A percentile compares a stretch with the other conserved stretches of the same genome.
Evolutionary conservation across 2,329 filamentous ascomycete species (phyloP).

Genomic region (Cladosporium halotolerans): DNA sequence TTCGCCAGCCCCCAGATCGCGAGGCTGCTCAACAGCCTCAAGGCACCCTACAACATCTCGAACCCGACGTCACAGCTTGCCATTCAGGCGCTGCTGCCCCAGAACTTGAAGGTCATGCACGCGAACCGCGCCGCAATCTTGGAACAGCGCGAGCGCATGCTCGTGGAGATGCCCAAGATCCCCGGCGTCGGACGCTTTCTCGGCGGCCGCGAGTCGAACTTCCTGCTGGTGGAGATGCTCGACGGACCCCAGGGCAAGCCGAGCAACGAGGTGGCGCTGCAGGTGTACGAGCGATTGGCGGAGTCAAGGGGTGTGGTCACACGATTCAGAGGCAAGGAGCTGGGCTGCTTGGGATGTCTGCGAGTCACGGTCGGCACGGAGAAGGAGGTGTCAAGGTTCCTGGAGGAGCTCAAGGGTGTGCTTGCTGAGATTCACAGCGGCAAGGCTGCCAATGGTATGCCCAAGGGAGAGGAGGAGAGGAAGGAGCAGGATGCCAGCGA

Average conservation of each 20-base stretch:
- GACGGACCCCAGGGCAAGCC: slow-evolving; percentile 62
- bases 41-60: slow-evolving; percentile 93
- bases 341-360: slow-evolving; percentile 81
- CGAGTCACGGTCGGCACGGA: slow-evolving; percentile 90
- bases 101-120: slow-evolving; percentile 68
- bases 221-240: slow-evolving; percentile 83
- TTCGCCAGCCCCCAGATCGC: slow-evolving; percentile 74
- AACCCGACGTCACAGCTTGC: slow-evolving; percentile 81
- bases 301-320: slow-evolving; percentile 87
- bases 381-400: slow-evolving; percentile 71
- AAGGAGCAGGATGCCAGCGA: slow-evolving; percentile 46
- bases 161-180: slow-evolving; percentile 66
- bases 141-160: slow-evolving; percentile 67
- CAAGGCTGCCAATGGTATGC: slow-evolving; percentile 22
- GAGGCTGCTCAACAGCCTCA: slow-evolving; percentile 77
- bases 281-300: slow-evolving; percentile 77
- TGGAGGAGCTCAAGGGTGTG: slow-evolving; percentile 58
- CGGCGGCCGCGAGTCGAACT: slow-evolving; percentile 79
- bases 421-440: slow-evolving; percentile 44
- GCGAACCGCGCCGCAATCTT: slow-evolving; percentile 64
- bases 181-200: slow-evolving; percentile 72
- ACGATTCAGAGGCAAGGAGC: slow-evolving; percentile 85
- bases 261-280: slow-evolving; percentile 70
- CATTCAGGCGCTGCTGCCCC: slow-evolving; percentile 59
- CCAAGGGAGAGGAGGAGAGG: slow-evolving; percentile 31